phyloP scores from a whole-genome alignment of 2,329 filamentous ascomycete species.

The Pseudopithomyces maydicus region DNA sequence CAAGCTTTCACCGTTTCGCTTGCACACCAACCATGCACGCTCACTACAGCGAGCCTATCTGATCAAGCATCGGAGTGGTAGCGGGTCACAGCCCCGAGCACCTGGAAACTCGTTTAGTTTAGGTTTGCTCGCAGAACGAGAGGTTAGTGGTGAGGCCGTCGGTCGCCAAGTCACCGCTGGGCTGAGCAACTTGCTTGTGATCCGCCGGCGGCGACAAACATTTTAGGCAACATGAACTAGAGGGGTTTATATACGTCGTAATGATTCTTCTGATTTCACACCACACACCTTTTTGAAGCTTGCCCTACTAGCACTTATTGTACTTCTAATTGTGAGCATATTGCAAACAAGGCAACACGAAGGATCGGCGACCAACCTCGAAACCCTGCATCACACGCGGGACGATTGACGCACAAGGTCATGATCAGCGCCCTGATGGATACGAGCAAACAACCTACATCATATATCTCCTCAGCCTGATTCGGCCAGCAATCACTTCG shows the following conservation, averaged over 20 bases:
- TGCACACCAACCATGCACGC: not conserved
- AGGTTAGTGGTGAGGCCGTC: not conserved
- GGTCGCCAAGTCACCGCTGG: not conserved
- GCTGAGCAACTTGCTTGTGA: constrained; percentile 6
- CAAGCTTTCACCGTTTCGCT: not conserved
- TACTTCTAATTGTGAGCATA: not conserved
- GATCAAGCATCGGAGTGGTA: not conserved
- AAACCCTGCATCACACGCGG: not conserved
- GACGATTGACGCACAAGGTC: not conserved
- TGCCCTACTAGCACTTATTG: not conserved
- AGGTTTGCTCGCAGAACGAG: not conserved
- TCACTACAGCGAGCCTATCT: not conserved
- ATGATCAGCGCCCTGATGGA: not conserved
- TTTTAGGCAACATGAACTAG: not conserved
- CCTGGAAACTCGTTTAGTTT: not conserved
- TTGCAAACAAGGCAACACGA: not conserved
- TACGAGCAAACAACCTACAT: constrained; percentile 2
- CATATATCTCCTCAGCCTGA: constrained; percentile 1
- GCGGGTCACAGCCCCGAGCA: not conserved
- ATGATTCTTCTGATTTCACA: not conserved
- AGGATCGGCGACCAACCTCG: not conserved
- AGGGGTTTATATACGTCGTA: not conserved
- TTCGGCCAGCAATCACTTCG: not conserved
- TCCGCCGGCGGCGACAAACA: not conserved
- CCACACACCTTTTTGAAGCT: not conserved